These are phyloP conservation scores for Stentor coeruleus DNA, from an alignment of 73 alveolate genomes.

Conservation along the genomic window DNA sequence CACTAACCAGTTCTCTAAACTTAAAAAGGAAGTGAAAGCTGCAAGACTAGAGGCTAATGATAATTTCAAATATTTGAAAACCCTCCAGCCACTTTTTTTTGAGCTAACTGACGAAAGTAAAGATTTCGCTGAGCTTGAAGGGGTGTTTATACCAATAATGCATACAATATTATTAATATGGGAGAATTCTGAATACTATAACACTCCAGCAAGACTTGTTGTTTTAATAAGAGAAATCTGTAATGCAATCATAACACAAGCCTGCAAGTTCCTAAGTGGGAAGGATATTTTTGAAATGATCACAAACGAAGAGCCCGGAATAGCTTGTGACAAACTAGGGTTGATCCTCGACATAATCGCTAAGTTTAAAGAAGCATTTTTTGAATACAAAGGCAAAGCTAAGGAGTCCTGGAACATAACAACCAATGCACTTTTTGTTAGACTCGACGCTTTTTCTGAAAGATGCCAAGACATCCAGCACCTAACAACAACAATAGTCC, in stretches of 20 bases:
- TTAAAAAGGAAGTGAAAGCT: slow-evolving; percentile 97
- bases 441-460: slow-evolving; percentile 99
- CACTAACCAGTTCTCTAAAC: slow-evolving; percentile 97
- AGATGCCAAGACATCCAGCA: slow-evolving; percentile 99
- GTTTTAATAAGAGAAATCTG: slow-evolving; percentile 96
- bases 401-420: slow-evolving; percentile 96
- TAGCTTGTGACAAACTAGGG: slow-evolving; percentile 92
- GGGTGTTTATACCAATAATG: slow-evolving; percentile 96
- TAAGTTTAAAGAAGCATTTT: slow-evolving; percentile 95
- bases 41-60: slow-evolving; percentile 99
- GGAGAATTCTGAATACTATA: slow-evolving; percentile 92
- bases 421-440: slow-evolving; percentile 97
- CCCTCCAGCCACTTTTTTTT: slow-evolving; percentile 88
- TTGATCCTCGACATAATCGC: slow-evolving; percentile 88
- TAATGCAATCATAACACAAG: slow-evolving; percentile 98
- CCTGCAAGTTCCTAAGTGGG: slow-evolving; percentile 89
- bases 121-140: slow-evolving; percentile 93
- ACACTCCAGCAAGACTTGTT: slow-evolving; percentile 94
- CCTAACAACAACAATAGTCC: slow-evolving; percentile 95
- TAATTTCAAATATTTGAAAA: slow-evolving; percentile 84
- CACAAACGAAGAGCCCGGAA: slow-evolving; percentile 95
- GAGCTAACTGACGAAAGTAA: slow-evolving; percentile 85
- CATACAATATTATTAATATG: slow-evolving; percentile 97
- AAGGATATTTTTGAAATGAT: slow-evolving; percentile 93
- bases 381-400: slow-evolving; percentile 88